phyloP scores from a whole-genome alignment of 148 eudicot genomes.

The Vaccinium macrocarpon region DNA sequence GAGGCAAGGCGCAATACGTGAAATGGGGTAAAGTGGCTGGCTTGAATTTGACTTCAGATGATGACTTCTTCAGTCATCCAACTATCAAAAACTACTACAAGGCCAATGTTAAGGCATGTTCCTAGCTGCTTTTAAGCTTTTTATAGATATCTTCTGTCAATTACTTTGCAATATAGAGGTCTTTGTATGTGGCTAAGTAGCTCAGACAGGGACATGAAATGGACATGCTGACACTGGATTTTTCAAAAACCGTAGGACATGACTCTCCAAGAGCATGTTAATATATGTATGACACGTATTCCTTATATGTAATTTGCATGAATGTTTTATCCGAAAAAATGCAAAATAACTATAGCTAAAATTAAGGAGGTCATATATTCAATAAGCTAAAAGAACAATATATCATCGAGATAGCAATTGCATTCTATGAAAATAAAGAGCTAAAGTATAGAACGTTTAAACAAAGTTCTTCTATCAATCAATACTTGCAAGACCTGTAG shows the following conservation, averaged over 20 bases:
- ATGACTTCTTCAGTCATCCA: conserved; percentile 72
- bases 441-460: background rate
- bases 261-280: background rate
- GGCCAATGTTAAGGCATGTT: conserved; percentile 63
- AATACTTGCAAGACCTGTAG: background rate
- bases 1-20: conserved; percentile 87
- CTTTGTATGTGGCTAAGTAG: background rate
- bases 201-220: background rate
- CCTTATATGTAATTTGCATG: background rate
- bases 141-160: background rate
- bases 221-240: background rate
- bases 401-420: background rate
- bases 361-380: background rate
- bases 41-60: conserved; percentile 57
- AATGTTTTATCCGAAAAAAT: background rate
- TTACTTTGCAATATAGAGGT: background rate
- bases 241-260: background rate
- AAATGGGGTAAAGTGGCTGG: conserved; percentile 92
- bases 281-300: background rate
- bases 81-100: conserved; percentile 68
- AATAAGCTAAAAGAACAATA: background rate
- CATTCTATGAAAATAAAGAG: background rate
- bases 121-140: background rate
- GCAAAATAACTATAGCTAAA: background rate
- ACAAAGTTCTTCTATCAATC: background rate